Percentiles rank a stretch among this genome's conserved stretches.
Evolutionary conservation across 2,329 filamentous ascomycete genomes (phyloP).

Genomic region (Ophiostoma triangulosporum): DNA sequence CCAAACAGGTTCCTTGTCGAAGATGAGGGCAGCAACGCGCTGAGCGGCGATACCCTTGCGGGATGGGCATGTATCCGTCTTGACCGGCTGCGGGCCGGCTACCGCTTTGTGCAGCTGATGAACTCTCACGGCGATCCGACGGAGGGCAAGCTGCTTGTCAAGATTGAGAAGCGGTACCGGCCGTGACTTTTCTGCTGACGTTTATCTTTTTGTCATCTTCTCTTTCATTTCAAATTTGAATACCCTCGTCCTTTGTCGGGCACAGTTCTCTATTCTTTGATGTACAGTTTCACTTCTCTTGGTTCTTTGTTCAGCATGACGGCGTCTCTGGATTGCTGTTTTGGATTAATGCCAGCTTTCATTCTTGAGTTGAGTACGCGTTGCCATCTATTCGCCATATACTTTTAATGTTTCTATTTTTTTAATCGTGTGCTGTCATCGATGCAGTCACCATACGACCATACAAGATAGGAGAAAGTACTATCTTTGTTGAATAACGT

Average conservation of each 20-base stretch:
- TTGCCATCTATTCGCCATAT: too few species aligned
- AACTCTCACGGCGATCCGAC: conserved; percentile 32
- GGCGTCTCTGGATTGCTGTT: too few species aligned
- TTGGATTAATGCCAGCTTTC: too few species aligned
- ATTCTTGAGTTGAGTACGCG: too few species aligned
- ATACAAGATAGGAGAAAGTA: too few species aligned
- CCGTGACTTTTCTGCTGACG: neutral
- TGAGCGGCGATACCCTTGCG: conserved; percentile 20
- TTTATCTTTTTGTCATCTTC: neutral
- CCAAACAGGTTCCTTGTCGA: conserved; percentile 38
- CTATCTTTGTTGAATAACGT: too few species aligned
- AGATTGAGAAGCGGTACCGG: conserved; percentile 33
- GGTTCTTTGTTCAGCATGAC: neutral
- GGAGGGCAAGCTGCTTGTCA: conserved; percentile 37
- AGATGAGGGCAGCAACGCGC: conserved; percentile 26
- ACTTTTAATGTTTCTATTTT: too few species aligned
- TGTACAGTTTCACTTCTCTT: neutral
- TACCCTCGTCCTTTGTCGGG: neutral
- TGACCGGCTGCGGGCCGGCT: conserved; percentile 41
- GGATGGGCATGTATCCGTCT: conserved; percentile 48
- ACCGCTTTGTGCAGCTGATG: conserved; percentile 39
- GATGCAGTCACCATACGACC: too few species aligned
- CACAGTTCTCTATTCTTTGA: neutral
- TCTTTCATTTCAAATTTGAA: neutral
- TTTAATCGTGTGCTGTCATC: too few species aligned